phyloP scores from a whole-genome alignment of 768 basidiomycete species.

The Russula olivacea region DNA sequence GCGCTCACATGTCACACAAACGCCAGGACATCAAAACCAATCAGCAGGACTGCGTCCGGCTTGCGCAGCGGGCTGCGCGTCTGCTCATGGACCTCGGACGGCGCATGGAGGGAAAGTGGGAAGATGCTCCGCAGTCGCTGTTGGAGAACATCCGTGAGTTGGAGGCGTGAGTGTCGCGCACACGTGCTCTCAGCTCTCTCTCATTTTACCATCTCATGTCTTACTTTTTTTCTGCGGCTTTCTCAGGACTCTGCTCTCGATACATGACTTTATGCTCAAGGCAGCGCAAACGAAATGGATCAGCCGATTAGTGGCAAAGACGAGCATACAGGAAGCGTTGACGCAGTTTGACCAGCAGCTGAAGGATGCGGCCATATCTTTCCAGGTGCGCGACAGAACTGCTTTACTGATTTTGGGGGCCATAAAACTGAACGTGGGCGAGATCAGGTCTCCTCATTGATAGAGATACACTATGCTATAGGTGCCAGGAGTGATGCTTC shows the following conservation, averaged over 20 bases:
- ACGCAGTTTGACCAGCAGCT: slow-evolving; percentile 17
- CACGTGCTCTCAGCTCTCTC: not conserved
- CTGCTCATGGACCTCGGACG: slow-evolving; percentile 20
- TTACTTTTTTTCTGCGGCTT: not conserved
- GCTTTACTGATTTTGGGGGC: not conserved
- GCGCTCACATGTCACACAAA: not conserved
- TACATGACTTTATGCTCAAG: slow-evolving; percentile 25
- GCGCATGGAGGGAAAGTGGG: slow-evolving; percentile 28
- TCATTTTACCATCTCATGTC: not conserved
- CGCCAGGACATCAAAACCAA: slow-evolving; percentile 24
- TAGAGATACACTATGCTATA: slow-evolving; percentile 27
- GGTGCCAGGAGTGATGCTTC: not conserved
- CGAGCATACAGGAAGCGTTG: slow-evolving; percentile 20
- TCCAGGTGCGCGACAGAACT: slow-evolving; percentile 16
- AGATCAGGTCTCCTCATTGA: slow-evolving; percentile 23
- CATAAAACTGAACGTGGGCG: not conserved
- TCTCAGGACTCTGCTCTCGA: slow-evolving; percentile 22
- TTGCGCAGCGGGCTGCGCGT: slow-evolving; percentile 23
- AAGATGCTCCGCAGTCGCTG: slow-evolving; percentile 23
- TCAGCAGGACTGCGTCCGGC: slow-evolving; percentile 22
- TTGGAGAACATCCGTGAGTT: slow-evolving; percentile 26
- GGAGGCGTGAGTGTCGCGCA: slow-evolving; percentile 21
- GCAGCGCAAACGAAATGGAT: slow-evolving; percentile 24
- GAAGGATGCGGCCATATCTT: slow-evolving; percentile 23
- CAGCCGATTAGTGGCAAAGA: slow-evolving; percentile 20